Evolutionary conservation across 2,329 filamentous ascomycete species (phyloP).

Genomic region (Hypomyces rosellus): DNA sequence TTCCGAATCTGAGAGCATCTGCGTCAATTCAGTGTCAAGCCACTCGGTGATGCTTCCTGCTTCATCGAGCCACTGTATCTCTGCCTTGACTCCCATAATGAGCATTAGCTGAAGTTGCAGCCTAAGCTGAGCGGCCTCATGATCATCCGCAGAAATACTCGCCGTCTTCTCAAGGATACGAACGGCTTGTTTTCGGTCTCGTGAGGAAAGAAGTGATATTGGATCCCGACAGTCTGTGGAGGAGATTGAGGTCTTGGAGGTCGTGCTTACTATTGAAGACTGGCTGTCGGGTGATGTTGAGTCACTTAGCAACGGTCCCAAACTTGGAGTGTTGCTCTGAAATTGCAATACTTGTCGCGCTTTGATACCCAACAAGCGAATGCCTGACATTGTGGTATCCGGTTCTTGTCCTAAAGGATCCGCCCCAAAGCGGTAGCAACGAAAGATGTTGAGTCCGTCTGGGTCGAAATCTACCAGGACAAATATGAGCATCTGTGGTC

Average conservation of each 20-base stretch:
- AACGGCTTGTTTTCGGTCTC: conserved; percentile 54
- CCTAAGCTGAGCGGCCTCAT: conserved; percentile 34
- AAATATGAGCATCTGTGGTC: conserved; percentile 50
- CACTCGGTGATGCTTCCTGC: conserved; percentile 43
- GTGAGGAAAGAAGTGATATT: conserved; percentile 37
- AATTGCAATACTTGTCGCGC: conserved; percentile 33
- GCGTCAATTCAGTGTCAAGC: conserved; percentile 39
- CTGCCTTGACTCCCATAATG: conserved; percentile 66
- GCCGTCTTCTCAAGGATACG: conserved; percentile 43
- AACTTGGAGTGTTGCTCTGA: neutral
- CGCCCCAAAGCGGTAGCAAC: conserved; percentile 69
- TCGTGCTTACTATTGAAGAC: neutral
- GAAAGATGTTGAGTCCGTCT: conserved; percentile 66
- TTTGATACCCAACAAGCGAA: conserved; percentile 61
- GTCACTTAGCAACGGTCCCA: neutral
- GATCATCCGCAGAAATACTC: conserved; percentile 20
- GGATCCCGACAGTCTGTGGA: conserved; percentile 23
- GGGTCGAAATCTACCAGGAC: conserved; percentile 71
- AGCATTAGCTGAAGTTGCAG: conserved; percentile 66
- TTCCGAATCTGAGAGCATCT: conserved; percentile 2
- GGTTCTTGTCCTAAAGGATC: conserved; percentile 54
- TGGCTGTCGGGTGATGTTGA: conserved; percentile 7
- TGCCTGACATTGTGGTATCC: conserved; percentile 38
- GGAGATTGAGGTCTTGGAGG: conserved; percentile 15
- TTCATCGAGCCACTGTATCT: conserved; percentile 65